Evolutionary conservation across 495 filamentous ascomycete genomes (phyloP).

Genomic region (Penicillium flavigenum): DNA sequence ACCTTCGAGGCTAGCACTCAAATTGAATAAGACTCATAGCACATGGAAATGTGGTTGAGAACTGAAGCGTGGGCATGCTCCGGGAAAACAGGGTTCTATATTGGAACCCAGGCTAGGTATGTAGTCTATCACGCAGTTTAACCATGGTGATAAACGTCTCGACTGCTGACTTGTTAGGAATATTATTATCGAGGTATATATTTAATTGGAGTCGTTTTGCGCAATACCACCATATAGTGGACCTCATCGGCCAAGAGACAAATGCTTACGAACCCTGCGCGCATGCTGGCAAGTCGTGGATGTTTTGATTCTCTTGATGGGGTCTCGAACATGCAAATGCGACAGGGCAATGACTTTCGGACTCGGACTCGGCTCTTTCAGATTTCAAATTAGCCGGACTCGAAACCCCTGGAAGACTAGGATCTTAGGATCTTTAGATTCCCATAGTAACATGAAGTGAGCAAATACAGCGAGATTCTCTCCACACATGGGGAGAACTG

Average conservation of each 20-base stretch:
- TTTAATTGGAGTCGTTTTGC: neutral
- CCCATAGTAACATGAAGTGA: neutral
- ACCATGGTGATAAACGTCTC: neutral
- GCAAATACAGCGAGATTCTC: neutral
- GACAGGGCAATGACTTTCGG: slow-evolving; percentile 12
- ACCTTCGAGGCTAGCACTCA: neutral
- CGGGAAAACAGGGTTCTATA: neutral
- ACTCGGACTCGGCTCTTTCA: slow-evolving; percentile 26
- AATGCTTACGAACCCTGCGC: neutral
- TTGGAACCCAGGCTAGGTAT: neutral
- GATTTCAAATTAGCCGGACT: neutral
- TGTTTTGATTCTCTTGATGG: slow-evolving; percentile 6
- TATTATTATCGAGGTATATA: neutral
- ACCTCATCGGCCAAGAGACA: slow-evolving; percentile 8
- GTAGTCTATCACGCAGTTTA: neutral
- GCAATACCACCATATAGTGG: slow-evolving; percentile 4
- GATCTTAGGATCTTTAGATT: neutral
- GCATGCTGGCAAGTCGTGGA: neutral
- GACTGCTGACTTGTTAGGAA: neutral
- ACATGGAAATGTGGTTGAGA: neutral
- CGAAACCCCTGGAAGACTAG: neutral
- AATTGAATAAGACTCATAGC: neutral
- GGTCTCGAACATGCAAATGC: slow-evolving; percentile 2
- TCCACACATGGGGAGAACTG: neutral
- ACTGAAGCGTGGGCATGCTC: neutral